Percentiles rank a stretch among this genome's conserved stretches.
Evolutionary conservation across 2,329 filamentous ascomycete species (phyloP).

Genomic region (Penicillium sclerotiorum): DNA sequence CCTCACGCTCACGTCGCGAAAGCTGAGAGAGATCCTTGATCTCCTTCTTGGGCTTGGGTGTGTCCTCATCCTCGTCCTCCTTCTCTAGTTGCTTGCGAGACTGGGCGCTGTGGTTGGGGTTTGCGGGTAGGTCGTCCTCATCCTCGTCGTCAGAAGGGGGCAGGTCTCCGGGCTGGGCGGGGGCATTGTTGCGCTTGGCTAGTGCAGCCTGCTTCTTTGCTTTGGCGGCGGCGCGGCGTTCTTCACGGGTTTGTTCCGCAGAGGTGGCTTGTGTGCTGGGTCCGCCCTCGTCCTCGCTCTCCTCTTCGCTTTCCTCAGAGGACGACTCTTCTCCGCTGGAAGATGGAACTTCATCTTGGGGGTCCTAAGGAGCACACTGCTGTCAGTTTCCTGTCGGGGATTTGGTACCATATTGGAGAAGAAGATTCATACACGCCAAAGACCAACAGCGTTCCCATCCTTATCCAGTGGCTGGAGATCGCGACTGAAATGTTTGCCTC

Average conservation of each 20-base stretch:
- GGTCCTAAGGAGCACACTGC: slow-evolving; percentile 32
- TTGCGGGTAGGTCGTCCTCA: slow-evolving; percentile 63
- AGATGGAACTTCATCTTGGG: slow-evolving; percentile 39
- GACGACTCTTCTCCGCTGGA: slow-evolving; percentile 54
- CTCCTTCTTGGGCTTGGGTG: slow-evolving; percentile 40
- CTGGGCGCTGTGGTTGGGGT: slow-evolving; percentile 80
- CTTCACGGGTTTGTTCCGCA: slow-evolving; percentile 72
- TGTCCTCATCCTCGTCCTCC: slow-evolving; percentile 56
- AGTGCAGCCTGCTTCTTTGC: slow-evolving; percentile 89
- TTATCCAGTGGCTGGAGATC: slow-evolving; percentile 85
- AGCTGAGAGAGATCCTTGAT: slow-evolving; percentile 57
- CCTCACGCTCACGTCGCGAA: slow-evolving; percentile 71
- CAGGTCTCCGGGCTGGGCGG: slow-evolving; percentile 81
- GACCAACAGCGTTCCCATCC: slow-evolving; percentile 84
- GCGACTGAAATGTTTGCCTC: slow-evolving; percentile 93
- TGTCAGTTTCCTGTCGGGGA: background rate
- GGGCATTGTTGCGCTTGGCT: slow-evolving; percentile 69
- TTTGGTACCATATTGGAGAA: background rate
- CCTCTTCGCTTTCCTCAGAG: slow-evolving; percentile 51
- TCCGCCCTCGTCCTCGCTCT: slow-evolving; percentile 50
- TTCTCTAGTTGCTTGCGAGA: slow-evolving; percentile 71
- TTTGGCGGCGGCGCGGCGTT: slow-evolving; percentile 84
- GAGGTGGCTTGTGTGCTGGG: slow-evolving; percentile 49
- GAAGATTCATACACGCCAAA: slow-evolving; percentile 71
- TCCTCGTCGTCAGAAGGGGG: slow-evolving; percentile 67